Percentiles rank a stretch among this genome's conserved stretches.
These are phyloP conservation scores for Clonostachys chloroleuca DNA, from an alignment of 2,329 filamentous ascomycete species.

Conservation along the genomic window DNA sequence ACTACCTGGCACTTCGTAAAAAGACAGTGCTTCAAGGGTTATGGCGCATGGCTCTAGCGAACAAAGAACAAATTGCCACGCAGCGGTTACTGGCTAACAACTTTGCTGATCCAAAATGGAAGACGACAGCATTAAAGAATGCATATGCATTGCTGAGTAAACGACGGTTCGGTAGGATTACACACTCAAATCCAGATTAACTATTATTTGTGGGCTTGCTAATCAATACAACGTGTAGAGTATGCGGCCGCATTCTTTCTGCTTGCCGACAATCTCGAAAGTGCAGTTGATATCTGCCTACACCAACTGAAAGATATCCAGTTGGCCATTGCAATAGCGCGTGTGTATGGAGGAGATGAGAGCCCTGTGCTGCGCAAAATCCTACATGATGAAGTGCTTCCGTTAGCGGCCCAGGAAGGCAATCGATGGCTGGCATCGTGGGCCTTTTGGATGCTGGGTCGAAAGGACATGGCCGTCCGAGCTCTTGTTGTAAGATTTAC, in stretches of 20 bases:
- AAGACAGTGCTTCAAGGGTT: conserved; percentile 86
- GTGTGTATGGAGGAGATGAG: conserved; percentile 84
- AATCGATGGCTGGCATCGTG: conserved; percentile 94
- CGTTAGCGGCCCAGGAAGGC: conserved; percentile 71
- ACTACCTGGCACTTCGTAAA: conserved; percentile 86
- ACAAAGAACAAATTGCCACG: conserved; percentile 79
- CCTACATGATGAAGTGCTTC: conserved; percentile 74
- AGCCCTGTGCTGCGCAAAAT: conserved; percentile 70
- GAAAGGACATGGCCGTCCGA: conserved; percentile 78
- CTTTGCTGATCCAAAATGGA: conserved; percentile 83
- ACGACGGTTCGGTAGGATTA: conserved; percentile 65
- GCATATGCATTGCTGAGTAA: conserved; percentile 93
- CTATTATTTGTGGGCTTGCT: neutral
- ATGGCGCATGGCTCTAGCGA: conserved; percentile 92
- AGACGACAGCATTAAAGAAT: conserved; percentile 87
- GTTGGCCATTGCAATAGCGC: conserved; percentile 80
- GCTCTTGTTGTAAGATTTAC: conserved; percentile 65
- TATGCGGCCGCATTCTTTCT: conserved; percentile 97
- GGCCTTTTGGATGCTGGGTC: conserved; percentile 88
- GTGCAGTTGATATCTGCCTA: conserved; percentile 81
- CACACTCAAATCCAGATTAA: too few relatives aligned
- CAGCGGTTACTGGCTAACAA: conserved; percentile 81
- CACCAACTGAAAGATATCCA: conserved; percentile 87
- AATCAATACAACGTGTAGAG: conserved; percentile 49
- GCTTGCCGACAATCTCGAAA: conserved; percentile 76